These are phyloP conservation scores for Solanum hybrid DNA, from an alignment of 305 asterid species.

Conservation along the genomic window DNA sequence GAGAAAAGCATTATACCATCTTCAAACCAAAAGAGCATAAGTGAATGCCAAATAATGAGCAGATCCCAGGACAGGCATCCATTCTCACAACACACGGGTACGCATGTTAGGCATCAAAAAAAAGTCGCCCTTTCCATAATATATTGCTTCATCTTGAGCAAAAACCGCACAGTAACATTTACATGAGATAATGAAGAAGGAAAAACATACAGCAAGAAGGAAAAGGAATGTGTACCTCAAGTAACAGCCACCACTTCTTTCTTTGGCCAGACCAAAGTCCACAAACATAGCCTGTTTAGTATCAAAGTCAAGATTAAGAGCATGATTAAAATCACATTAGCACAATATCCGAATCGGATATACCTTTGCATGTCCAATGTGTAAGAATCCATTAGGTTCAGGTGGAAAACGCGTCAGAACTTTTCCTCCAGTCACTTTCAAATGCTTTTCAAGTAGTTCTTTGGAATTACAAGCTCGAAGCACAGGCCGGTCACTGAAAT, in stretches of 20 bases:
- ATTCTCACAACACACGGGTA: neutral
- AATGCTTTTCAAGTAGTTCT: conserved; percentile 67
- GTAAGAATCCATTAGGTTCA: conserved; percentile 94
- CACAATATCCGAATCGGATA: neutral
- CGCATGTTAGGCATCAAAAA: neutral
- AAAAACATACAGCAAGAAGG: neutral
- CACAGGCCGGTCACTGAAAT: conserved; percentile 82
- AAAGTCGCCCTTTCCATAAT: neutral
- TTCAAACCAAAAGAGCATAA: neutral
- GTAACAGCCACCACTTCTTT: conserved; percentile 88
- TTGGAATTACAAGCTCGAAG: conserved; percentile 79
- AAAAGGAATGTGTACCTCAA: conserved; percentile 30
- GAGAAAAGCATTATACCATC: neutral
- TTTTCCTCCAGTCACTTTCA: conserved; percentile 67
- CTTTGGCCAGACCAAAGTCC: conserved; percentile 91
- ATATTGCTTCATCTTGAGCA: neutral
- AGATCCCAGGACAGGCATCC: neutral
- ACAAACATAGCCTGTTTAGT: conserved; percentile 84
- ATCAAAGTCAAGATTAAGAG: conserved; percentile 6
- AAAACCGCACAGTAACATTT: neutral
- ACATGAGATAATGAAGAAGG: neutral
- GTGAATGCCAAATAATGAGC: neutral
- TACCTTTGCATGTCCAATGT: conserved; percentile 98
- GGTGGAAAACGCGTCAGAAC: conserved; percentile 90
- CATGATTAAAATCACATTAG: neutral